Base-by-base conservation (phyloP, 176 grass and related monocot genomes). In the Tuctoria greenei region DNA sequence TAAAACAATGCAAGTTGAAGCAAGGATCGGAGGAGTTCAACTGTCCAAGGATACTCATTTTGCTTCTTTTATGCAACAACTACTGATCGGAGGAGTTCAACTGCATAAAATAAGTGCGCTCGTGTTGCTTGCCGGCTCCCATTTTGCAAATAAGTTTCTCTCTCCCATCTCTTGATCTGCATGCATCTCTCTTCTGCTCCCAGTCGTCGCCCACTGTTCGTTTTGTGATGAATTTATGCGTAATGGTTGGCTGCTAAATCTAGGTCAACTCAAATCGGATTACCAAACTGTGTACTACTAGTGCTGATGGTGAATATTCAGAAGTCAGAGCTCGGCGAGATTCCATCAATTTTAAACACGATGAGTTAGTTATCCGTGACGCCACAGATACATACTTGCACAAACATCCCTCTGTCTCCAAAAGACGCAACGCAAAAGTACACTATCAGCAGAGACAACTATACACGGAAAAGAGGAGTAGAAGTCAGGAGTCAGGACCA, bases 341-440 rank as follows among this genome's bases (percentile, higher is more conserved):
- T 61, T 16, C 66, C 41, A 46, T 17, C 23, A 46, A 14, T 25
- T 25, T 47, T 10, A 57, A 57, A 50, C 9, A 7, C 6, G 28
- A 24, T 17, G 11, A 52, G 61, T 11, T 62, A 46, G 31, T 34
- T 21, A 54, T n/a, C 51, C 20, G 31, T 6, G 50, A 23, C 18
- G 28, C 0, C 5, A 10, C 9, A 31, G 68, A 3, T 31, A n/a
- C n/a, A 65, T 54, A 81, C 55, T 81, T 73, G 46, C 35, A 74
- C 17, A 82, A n/a, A 74, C 70, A 43, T 57, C 25, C 25, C n/a
- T n/a, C 45, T 64, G 2, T 74, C 70, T 50, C 12, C 16, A 12
- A 34, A 57, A 81, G 65, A 31, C 40, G 1, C 41, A 10, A 10
- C 41, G 8, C 0, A 15, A 72, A 20, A 71, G 3, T 0, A 16